Base-by-base conservation (phyloP, 1,139 yeast genomes). In the Waltiozyma sp. region DNA sequence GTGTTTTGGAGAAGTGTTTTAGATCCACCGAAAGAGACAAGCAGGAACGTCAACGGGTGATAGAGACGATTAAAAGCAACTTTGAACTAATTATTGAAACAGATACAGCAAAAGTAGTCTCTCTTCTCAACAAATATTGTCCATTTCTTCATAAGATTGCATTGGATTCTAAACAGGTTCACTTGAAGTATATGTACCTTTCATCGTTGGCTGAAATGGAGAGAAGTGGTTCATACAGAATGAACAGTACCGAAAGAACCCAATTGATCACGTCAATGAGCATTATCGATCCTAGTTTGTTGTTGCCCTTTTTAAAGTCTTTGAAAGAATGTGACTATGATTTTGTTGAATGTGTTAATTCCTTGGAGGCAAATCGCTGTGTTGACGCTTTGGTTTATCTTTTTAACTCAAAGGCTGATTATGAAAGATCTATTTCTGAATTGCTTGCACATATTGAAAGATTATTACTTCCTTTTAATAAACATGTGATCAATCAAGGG, bases 1-100 rank as follows among this genome's bases (percentile, higher is more conserved):
- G 50, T 14, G 61, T 74, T 19, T 53, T 77, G 18, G 66, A 63
- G 36, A 64, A 64, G 37, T 68, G 76, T 36, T 68, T 72, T 49
- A 49, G 53, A 31, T 53, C 61, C 24, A 58, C 68, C 0, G 54
- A 53, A 26, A 53, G 55, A 37, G 52, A 56, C 9, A 52, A 61
- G 0, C 47, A 56, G 2, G 75, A 74, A 38, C 58, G 64, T 41
- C 28, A 54, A 1, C 61, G 63, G 19, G 51, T 76, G 36, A 56
- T 65, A 7, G 46, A 55, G 7, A 64, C 70, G 13, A 52, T 76
- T 10, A 53, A 53, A 37, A 49, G 53, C 0, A 62, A 75, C 44
- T 75, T 76, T 51, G 57, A 49, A 3, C 49, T 53, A 2, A 59
- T 75, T 38, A 57, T 71, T 1, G 55, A 50, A 1, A 44, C 45